Evolutionary conservation across 2,329 filamentous ascomycete genomes (phyloP), one percentile per base, ranked within the genome.

Genomic region (Ophiostoma himal-ulmi): DNA sequence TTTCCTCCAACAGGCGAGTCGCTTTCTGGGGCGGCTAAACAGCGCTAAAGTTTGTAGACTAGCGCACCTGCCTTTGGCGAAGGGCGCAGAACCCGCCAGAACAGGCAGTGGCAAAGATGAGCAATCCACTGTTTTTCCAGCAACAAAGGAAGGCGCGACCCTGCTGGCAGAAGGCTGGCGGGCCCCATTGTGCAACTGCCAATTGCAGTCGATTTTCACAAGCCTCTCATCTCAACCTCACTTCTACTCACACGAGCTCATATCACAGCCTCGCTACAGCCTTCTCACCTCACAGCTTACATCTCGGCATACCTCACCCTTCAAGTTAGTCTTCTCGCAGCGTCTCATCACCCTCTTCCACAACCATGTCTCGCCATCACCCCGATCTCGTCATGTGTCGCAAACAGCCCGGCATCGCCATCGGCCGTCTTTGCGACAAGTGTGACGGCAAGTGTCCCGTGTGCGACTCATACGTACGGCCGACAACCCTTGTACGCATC

Each of bases 381-480:
- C 94, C 94, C 81, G 95, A 99, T 85, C 90, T 99, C 75, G 95
- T 99, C 77, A 98, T 98, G 94, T 99, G 95, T 88, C 94, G 94
- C 84, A 99, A 99, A 84, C 94, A 97, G 81, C 86, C 94, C 72
- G 95, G 95, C 82, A 97, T 98, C 80, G 92, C 94, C 77, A 97
- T 99, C 86, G 95, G 95, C 79, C 94, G 95, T 71, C 92, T 99
- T 79, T 99, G 95, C 86, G 95, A 99, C 84, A 99, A 99, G 83
- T 99, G 95, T 85, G 95, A 99, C 83, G 95, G 95, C 81, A 99
- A 99, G 84, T 99, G 95, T 78, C 95, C 95, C 75, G 94, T 99
- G 73, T 99, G 95, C 88, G 95, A 99, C 80, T 96, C 92, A 73
- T 99, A 99, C 86, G 95, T 99, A 74, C 94, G 95, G 20, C 95